Evolutionary conservation across 768 basidiomycete species (phyloP).

Genomic region (Leccinellum luteum): DNA sequence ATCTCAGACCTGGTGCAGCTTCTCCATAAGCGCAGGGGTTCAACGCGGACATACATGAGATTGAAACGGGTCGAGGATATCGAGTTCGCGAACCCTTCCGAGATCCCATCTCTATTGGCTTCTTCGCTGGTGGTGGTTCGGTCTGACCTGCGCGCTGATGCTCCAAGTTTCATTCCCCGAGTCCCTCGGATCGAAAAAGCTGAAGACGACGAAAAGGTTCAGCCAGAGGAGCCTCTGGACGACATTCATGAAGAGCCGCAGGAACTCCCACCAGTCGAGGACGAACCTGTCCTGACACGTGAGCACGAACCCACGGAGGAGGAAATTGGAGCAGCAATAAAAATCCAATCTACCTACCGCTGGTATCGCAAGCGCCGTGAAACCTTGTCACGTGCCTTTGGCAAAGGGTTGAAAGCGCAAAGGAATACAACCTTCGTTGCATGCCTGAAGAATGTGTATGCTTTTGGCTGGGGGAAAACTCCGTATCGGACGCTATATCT

Average conservation of each 20-base stretch:
- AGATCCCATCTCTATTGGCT: slow-evolving; percentile 31
- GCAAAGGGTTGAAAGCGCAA: slow-evolving; percentile 20
- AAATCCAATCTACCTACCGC: slow-evolving; percentile 22
- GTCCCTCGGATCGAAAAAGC: background rate
- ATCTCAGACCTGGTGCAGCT: slow-evolving; percentile 25
- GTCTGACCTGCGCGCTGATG: slow-evolving; percentile 14
- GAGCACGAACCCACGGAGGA: slow-evolving; percentile 22
- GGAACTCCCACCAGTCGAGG: slow-evolving; percentile 4
- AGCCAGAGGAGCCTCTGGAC: background rate
- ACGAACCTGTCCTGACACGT: slow-evolving; percentile 15
- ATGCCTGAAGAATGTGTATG: slow-evolving; percentile 28
- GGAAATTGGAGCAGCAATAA: slow-evolving; percentile 25
- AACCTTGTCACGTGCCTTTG: slow-evolving; percentile 6
- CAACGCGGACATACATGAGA: background rate
- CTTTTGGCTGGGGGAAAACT: slow-evolving; percentile 27
- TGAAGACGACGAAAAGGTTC: background rate
- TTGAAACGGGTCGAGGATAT: slow-evolving; percentile 29
- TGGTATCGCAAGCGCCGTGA: slow-evolving; percentile 1
- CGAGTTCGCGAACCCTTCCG: slow-evolving; percentile 27
- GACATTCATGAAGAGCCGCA: slow-evolving; percentile 13
- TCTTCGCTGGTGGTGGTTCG: slow-evolving; percentile 12
- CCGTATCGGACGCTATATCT: slow-evolving; percentile 38
- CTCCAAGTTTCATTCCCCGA: slow-evolving; percentile 18
- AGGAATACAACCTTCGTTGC: slow-evolving; percentile 23
- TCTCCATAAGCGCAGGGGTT: slow-evolving; percentile 15